Percentiles rank a stretch among this genome's conserved stretches.
Evolutionary conservation across 257 asterid genomes (phyloP).

Genomic region (Coffea eugenioides): DNA sequence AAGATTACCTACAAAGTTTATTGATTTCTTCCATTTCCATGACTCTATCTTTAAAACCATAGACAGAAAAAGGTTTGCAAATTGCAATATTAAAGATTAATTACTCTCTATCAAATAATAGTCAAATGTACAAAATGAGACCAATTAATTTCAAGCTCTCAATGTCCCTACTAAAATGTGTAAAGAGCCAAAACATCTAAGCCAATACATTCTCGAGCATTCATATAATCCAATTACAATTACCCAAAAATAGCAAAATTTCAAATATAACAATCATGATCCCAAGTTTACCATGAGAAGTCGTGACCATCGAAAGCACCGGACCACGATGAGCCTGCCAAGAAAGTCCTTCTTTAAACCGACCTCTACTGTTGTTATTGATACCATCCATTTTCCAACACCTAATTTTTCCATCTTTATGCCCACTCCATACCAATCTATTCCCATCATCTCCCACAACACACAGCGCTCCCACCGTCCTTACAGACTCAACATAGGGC

Average conservation of each 20-base stretch:
- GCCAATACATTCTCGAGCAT: background rate
- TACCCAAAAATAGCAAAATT: background rate
- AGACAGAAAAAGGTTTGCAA: background rate
- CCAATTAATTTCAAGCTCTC: background rate
- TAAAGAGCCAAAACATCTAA: background rate
- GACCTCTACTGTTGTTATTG: slow-evolving; percentile 26
- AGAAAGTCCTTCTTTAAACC: slow-evolving; percentile 59
- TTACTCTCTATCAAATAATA: background rate
- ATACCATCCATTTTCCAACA: slow-evolving; percentile 77
- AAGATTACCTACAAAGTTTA: no score
- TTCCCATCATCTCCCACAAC: slow-evolving; percentile 75
- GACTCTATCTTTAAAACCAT: no score
- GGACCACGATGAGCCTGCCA: slow-evolving; percentile 96
- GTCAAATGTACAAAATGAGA: background rate
- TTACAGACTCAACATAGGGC: slow-evolving; percentile 61
- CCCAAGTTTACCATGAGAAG: slow-evolving; percentile 63
- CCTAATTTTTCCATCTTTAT: slow-evolving; percentile 77
- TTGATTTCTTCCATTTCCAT: no score
- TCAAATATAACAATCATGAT: background rate
- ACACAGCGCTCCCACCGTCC: slow-evolving; percentile 54
- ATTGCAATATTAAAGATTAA: no score
- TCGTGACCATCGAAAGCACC: slow-evolving; percentile 74
- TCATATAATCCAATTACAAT: background rate
- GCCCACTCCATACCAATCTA: slow-evolving; percentile 91
- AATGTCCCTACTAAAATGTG: background rate